These are phyloP conservation scores for Euclidium syriacum DNA, from an alignment of 345 rosid genomes.

Conservation along the genomic window DNA sequence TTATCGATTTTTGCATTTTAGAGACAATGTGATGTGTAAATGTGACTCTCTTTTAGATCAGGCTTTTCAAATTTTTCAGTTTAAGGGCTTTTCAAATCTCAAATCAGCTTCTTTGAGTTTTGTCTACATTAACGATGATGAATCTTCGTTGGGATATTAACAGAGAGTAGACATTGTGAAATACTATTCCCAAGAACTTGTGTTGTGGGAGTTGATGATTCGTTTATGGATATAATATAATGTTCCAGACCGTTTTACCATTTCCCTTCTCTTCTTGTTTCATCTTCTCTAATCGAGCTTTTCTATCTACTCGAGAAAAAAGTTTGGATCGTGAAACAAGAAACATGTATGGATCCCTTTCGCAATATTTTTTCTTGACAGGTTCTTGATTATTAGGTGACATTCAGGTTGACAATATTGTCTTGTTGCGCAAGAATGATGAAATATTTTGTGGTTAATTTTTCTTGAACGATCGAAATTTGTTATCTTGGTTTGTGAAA, in stretches of 20 bases:
- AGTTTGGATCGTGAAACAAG: conserved; percentile 84
- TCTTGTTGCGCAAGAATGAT: conserved; percentile 99
- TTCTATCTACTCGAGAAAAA: conserved; percentile 50
- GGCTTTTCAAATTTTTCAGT: conserved; percentile 1
- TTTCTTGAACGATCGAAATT: too few species aligned
- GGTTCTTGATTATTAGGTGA: conserved; percentile 13
- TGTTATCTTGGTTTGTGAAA: too few species aligned
- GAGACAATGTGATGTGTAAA: too few species aligned
- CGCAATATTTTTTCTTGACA: not conserved
- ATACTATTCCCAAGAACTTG: conserved; percentile 89
- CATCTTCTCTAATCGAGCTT: not conserved
- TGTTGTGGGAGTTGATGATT: conserved; percentile 65
- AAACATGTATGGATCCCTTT: conserved; percentile 56
- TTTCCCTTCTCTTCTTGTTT: not conserved
- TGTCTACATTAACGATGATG: conserved; percentile 81
- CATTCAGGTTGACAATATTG: conserved; percentile 76
- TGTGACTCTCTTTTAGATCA: too few species aligned
- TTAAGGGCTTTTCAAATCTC: not conserved
- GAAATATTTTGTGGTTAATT: conserved; percentile 98
- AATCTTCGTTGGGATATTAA: conserved; percentile 83
- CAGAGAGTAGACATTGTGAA: conserved; percentile 76
- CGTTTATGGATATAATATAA: too few species aligned
- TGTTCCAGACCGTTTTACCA: too few species aligned
- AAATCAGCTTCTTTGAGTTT: conserved; percentile 31
- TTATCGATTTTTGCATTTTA: too few species aligned